Conservation (phyloP, 2,329 filamentous ascomycete genomes). For the Ascochyta viciae-villosae region DNA sequence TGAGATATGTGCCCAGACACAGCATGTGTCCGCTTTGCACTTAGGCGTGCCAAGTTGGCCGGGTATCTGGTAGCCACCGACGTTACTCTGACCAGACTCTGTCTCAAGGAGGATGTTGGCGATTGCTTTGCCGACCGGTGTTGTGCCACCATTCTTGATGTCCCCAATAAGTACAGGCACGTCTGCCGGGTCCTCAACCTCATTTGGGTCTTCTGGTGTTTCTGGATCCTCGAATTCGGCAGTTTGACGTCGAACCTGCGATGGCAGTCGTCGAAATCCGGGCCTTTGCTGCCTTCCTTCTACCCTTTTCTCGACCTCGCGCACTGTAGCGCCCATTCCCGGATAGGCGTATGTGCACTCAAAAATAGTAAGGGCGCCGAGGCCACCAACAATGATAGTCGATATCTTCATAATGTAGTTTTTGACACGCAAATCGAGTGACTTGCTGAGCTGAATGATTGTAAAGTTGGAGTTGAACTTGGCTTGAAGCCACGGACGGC, state of each 20-base stretch:
- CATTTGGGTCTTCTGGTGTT: background rate
- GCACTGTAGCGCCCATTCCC: conserved; percentile 21
- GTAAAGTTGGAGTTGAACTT: background rate
- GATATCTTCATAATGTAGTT: conserved; percentile 26
- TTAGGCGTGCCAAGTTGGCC: conserved; percentile 14
- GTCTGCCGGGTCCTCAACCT: conserved; percentile 8
- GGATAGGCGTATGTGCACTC: conserved; percentile 26
- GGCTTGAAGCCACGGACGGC: background rate
- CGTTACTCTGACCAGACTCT: conserved; percentile 18
- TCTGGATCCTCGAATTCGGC: background rate
- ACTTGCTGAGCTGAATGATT: background rate
- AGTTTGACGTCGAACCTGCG: background rate
- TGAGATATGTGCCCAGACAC: conserved; percentile 31
- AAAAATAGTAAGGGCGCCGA: conserved; percentile 22
- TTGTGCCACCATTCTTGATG: conserved; percentile 23
- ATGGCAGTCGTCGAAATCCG: conserved; percentile 1
- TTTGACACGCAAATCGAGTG: background rate
- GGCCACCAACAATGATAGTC: conserved; percentile 15
- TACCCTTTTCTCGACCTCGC: conserved; percentile 9
- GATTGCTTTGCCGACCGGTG: conserved; percentile 26
- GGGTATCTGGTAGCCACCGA: conserved; percentile 15
- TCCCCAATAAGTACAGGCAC: conserved; percentile 34
- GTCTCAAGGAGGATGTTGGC: conserved; percentile 28
- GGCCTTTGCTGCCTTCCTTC: background rate
- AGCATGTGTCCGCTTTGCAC: conserved; percentile 38